Evolutionary conservation across 805 yeast species (phyloP).

Genomic region (Barnettozyma wickerhamii): DNA sequence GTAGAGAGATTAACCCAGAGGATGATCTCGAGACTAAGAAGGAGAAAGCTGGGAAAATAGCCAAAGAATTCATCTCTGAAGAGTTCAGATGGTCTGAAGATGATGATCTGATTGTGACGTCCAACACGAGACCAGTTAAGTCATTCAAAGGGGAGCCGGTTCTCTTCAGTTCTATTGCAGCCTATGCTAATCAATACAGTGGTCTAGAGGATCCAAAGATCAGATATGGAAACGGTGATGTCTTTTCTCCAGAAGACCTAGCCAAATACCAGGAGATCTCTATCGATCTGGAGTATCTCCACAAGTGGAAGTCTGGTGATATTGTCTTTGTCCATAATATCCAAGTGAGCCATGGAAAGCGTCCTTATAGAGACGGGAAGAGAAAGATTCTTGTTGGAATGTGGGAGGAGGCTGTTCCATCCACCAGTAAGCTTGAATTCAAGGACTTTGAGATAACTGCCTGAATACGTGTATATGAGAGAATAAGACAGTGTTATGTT

Average conservation of each 20-base stretch:
- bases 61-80: constrained; percentile 23
- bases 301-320: constrained; percentile 32
- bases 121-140: constrained; percentile 20
- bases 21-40: constrained; percentile 26
- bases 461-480: not conserved
- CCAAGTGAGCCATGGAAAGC: constrained; percentile 33
- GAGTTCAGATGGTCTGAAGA: constrained; percentile 26
- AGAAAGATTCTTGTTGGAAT: constrained; percentile 30
- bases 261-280: constrained; percentile 20
- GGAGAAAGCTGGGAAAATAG: constrained; percentile 24
- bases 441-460: not conserved
- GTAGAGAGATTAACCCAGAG: constrained; percentile 22
- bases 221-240: constrained; percentile 22
- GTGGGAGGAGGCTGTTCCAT: constrained; percentile 27
- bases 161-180: constrained; percentile 26
- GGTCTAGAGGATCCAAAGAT: constrained; percentile 4
- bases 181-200: constrained; percentile 15
- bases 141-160: constrained; percentile 14
- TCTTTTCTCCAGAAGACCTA: constrained; percentile 17
- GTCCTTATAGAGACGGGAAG: constrained; percentile 28
- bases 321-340: constrained; percentile 31
- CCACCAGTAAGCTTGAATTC: not conserved
- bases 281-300: constrained; percentile 23
- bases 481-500: not conserved
- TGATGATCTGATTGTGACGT: constrained; percentile 17